These are phyloP conservation scores for Penicillium pancosmium DNA, from an alignment of 495 filamentous ascomycete genomes.

Conservation along the genomic window DNA sequence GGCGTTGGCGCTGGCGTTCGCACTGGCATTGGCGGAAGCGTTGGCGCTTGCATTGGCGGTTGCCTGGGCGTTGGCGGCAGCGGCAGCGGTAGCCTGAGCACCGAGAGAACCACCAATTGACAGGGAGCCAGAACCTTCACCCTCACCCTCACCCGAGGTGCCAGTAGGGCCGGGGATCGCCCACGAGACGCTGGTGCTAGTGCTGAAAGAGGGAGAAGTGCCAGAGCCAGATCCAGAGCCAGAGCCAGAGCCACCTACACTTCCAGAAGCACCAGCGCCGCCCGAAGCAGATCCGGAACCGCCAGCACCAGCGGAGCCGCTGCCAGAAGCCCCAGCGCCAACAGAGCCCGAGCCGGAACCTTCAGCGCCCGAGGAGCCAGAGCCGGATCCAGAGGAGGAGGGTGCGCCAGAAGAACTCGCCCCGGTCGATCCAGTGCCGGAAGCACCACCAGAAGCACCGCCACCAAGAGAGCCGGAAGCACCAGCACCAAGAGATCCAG, in stretches of 20 bases:
- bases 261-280: constrained; percentile 14
- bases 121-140: constrained; percentile 6
- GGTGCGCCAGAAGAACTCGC: constrained; percentile 16
- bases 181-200: constrained; percentile 10
- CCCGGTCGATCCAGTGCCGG: constrained; percentile 13
- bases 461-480: constrained; percentile 2
- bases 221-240: constrained; percentile 15
- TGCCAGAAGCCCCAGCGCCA: constrained; percentile 16
- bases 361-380: constrained; percentile 11
- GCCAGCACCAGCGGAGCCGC: constrained; percentile 19
- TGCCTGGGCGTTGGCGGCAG: constrained; percentile 2
- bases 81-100: constrained; percentile 1
- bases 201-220: constrained; percentile 14
- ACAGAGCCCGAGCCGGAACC: constrained; percentile 17
- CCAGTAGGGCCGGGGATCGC: constrained; percentile 13
- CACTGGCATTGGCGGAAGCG: constrained; percentile 8
- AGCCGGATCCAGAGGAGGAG: constrained; percentile 7
- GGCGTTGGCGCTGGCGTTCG: neutral
- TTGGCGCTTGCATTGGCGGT: constrained; percentile 2
- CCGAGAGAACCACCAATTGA: constrained; percentile 1
- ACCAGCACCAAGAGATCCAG: constrained; percentile 1
- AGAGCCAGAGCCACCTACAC: constrained; percentile 9
- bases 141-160: constrained; percentile 6
- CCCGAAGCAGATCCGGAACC: constrained; percentile 21
- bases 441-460: constrained; percentile 6